Base-by-base conservation (phyloP, 768 basidiomycete species). In the Boletus fagicola region DNA sequence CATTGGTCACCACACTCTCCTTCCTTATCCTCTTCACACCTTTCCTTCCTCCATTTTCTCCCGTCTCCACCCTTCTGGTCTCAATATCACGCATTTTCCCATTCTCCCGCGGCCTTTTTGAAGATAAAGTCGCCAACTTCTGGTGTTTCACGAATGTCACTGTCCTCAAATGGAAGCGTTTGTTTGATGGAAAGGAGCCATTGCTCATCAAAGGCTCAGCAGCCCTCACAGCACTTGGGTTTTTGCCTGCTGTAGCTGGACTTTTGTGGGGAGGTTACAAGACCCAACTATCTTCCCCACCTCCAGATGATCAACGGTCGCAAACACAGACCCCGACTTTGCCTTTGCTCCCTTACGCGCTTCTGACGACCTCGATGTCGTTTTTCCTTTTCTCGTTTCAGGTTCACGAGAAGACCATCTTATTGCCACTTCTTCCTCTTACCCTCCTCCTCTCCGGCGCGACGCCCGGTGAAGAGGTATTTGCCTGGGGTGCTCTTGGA, bases 351-450 rank as follows among this genome's bases (percentile, higher is more conserved):
- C 90, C 89, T 0, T 89, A 91, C 62, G 86, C 90, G 3, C 78
- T 97, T 28, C 80, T 94, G 58, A 86, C 84, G 8, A 86, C 84
- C 1, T 89, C 91, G 0, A 82, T 98, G 78, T 89, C 94, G 10
- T 97, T 98, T 80, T 98, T 96, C 76, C 77, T 98, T 33, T 95
- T 96, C 76, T 94, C 94, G 7, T 96, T 96, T 73, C 94, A 97
- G 66, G 94, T 95, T 39, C 95, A 97, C 71, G 95, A 98, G 72
- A 98, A 97, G 77, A 87, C 88, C 4, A 90, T 98, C 40, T 69
- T 97, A 18, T 68, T 98, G 1, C 93, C 94, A 4, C 77, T 98
- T 22, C 71, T 98, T 61, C 95, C 95, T 0, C 76, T 94, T 30
- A 91, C 87, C 0, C 77, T 98, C 18, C 77, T 95, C 16, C 77